Evolutionary conservation across 2,329 filamentous ascomycete species (phyloP), one percentile per base, ranked within the genome.

Genomic region (Dactylellina haptotyla): DNA sequence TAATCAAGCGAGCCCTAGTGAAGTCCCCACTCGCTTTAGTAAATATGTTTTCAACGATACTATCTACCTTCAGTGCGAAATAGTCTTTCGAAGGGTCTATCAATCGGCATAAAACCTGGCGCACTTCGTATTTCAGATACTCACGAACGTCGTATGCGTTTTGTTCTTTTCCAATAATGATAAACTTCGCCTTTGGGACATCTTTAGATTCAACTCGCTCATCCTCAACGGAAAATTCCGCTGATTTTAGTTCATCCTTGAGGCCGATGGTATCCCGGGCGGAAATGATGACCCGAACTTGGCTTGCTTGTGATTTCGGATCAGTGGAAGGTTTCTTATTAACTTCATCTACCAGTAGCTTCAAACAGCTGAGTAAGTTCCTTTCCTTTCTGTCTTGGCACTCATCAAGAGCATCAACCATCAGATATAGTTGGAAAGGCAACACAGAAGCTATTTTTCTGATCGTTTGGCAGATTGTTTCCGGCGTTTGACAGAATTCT

Each of bases 381-480:
- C 61, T 53, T 9, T 59, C 56, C 14, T 16, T 53, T 4, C 53
- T 23, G n/a, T 69, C 64, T n/a, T 46, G 45, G n/a, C 64, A 69
- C 30, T 69, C 64, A 23, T 69, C 64, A 1, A 69, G 26, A 10
- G 64, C 64, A 25, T 69, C 64, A 8, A 69, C 1, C 45, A 69
- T 69, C 2, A 69, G 4, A 6, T 45, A 69, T 3, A 69, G 14
- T 2, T 10, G 32, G 26, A 28, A 18, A 1, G 54, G 54, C 3
- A 61, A 26, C 3, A 32, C 18, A 4, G 45, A 4, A 6, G 46
- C 34, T 14, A 69, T 34, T 2, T 5, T 37, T 28, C 9, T n/a
- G n/a, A 69, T 59, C 25, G 62, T 51, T 1, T 51, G 10, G n/a
- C 25, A 41, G 5, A 41, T 45, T 4, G 9, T 28, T 8, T 37